Percentiles rank a stretch among this genome's conserved stretches.
These are phyloP conservation scores for Alternaria brassicicola DNA, from an alignment of 2,329 filamentous ascomycete species.

Conservation along the genomic window DNA sequence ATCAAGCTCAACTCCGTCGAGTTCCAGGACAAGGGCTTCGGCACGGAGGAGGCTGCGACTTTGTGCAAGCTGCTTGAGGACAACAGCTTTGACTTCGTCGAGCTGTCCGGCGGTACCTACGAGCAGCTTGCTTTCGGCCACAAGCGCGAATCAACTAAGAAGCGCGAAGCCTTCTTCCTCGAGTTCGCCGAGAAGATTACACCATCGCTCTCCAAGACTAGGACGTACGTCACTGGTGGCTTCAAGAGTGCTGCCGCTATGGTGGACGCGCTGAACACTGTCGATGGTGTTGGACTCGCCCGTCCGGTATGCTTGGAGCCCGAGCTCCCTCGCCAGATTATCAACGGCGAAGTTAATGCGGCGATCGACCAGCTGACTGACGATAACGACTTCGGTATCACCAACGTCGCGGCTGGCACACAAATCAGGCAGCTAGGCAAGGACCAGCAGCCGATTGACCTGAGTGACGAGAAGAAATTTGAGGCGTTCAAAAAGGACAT, in stretches of 20 bases:
- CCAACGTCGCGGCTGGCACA: conserved; percentile 55
- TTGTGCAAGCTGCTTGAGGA: conserved; percentile 58
- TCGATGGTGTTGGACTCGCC: conserved; percentile 67
- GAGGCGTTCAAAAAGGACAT: conserved; percentile 58
- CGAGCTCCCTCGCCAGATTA: conserved; percentile 52
- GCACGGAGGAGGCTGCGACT: conserved; percentile 57
- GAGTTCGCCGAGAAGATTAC: conserved; percentile 63
- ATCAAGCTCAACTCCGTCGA: conserved; percentile 67
- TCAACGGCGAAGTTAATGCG: conserved; percentile 51
- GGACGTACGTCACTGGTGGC: conserved; percentile 65
- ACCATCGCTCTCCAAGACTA: conserved; percentile 62
- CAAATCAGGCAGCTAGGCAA: conserved; percentile 62
- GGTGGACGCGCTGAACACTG: conserved; percentile 62
- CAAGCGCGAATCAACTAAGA: conserved; percentile 60
- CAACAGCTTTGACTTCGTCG: conserved; percentile 62
- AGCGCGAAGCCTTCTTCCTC: conserved; percentile 65
- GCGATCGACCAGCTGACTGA: conserved; percentile 58
- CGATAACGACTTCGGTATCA: conserved; percentile 59
- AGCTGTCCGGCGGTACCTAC: conserved; percentile 66
- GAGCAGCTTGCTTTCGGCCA: conserved; percentile 60
- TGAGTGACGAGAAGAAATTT: conserved; percentile 56
- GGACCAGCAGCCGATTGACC: conserved; percentile 60
- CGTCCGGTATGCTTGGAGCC: conserved; percentile 61
- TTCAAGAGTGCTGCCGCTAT: conserved; percentile 62
- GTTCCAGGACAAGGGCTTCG: conserved; percentile 60